Conservation (phyloP, 768 basidiomycete species). For the Trametes coccinea region DNA sequence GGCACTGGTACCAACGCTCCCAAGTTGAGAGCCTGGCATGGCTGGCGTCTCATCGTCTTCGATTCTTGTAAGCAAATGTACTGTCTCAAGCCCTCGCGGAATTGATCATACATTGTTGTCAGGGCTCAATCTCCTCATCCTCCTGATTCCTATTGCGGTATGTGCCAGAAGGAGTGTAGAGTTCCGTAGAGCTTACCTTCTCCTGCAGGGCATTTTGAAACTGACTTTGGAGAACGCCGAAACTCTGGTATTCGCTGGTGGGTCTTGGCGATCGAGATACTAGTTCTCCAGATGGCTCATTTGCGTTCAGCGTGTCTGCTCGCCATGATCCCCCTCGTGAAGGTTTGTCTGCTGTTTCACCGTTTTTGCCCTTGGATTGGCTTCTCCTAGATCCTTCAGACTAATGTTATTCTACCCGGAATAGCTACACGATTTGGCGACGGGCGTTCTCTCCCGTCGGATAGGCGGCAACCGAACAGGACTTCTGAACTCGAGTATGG, state of each 20-base stretch:
- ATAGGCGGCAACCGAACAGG: slow-evolving; percentile 79
- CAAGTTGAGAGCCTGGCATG: slow-evolving; percentile 36
- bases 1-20: neutral
- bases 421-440: slow-evolving; percentile 77
- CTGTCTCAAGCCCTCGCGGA: neutral
- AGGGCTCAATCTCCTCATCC: slow-evolving; percentile 69
- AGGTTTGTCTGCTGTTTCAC: slow-evolving; percentile 42
- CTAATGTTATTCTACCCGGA: too few species aligned
- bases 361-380: too few species aligned
- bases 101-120: neutral
- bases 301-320: slow-evolving; percentile 55
- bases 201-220: slow-evolving; percentile 55
- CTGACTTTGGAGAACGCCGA: slow-evolving; percentile 48
- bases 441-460: slow-evolving; percentile 68
- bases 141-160: slow-evolving; percentile 70
- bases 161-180: neutral
- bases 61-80: slow-evolving; percentile 48
- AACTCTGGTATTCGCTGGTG: slow-evolving; percentile 63
- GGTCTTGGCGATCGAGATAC: slow-evolving; percentile 26
- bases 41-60: slow-evolving; percentile 55
- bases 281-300: neutral
- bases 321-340: slow-evolving; percentile 77
- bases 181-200: too few species aligned
- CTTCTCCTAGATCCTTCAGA: too few species aligned
- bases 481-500: slow-evolving; percentile 79